Evolutionary conservation across 2,329 filamentous ascomycete genomes (phyloP).

Genomic region (Xylariaceae sp.): DNA sequence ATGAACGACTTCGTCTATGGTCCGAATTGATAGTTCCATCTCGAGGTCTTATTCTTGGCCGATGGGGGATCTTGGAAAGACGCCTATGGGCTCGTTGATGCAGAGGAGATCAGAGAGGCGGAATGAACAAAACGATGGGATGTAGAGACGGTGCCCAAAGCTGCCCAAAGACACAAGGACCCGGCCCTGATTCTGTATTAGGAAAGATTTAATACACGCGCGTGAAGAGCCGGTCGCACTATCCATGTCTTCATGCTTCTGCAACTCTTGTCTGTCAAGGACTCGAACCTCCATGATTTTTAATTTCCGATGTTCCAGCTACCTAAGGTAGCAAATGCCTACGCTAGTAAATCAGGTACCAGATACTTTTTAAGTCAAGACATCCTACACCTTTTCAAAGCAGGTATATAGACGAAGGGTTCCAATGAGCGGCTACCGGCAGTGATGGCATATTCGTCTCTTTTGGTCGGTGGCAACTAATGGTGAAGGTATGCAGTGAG

Average conservation of each 20-base stretch:
- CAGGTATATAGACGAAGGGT: background rate
- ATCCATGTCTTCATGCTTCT: conserved; percentile 14
- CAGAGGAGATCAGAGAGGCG: background rate
- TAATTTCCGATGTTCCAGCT: background rate
- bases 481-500: background rate
- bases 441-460: conserved; percentile 9
- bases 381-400: too few relatives aligned
- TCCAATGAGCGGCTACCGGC: conserved; percentile 1
- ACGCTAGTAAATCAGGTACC: background rate
- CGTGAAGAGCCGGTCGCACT: conserved; percentile 6
- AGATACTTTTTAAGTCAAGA: background rate
- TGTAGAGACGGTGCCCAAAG: conserved; percentile 17
- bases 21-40: conserved; percentile 58
- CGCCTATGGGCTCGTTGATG: background rate
- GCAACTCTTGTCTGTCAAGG: conserved; percentile 4
- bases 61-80: background rate
- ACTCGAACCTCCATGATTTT: background rate
- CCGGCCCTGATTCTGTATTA: conserved; percentile 7
- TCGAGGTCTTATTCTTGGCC: conserved; percentile 20
- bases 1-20: conserved; percentile 60
- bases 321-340: background rate
- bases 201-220: conserved; percentile 4
- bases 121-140: conserved; percentile 4
- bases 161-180: conserved; percentile 15
- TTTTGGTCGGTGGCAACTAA: background rate